Percentiles rank a stretch among this genome's conserved stretches.
Conservation (phyloP, 257 asterid species). For the Nicotiana sylvestris region DNA sequence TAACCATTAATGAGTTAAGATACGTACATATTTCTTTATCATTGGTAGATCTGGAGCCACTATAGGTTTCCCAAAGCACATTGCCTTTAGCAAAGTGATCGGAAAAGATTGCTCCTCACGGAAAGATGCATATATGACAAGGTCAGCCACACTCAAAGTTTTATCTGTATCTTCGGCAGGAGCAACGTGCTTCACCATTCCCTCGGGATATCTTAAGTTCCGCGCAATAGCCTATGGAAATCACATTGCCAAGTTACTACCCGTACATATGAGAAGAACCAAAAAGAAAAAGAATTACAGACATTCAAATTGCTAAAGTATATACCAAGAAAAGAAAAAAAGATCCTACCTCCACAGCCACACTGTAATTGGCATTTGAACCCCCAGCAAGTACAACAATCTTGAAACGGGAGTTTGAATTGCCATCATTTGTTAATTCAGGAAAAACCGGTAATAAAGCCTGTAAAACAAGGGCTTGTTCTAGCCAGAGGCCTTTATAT, state of each 20-base stretch:
- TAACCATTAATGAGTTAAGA: conserved; percentile 13
- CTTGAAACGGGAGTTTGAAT: conserved; percentile 56
- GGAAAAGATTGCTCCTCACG: conserved; percentile 78
- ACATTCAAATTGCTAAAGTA: background rate
- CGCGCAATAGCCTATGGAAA: conserved; percentile 57
- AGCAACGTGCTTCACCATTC: conserved; percentile 53
- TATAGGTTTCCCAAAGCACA: conserved; percentile 77
- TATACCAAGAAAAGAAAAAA: background rate
- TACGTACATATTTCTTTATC: conserved; percentile 71
- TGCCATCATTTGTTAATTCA: conserved; percentile 30
- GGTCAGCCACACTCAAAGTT: conserved; percentile 49
- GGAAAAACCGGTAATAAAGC: conserved; percentile 57
- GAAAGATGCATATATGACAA: conserved; percentile 84
- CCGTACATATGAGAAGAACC: background rate
- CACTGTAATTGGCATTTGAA: conserved; percentile 57
- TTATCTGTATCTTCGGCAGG: conserved; percentile 39
- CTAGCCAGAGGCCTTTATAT: conserved; percentile 83
- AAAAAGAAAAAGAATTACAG: background rate
- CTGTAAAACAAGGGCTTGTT: conserved; percentile 77
- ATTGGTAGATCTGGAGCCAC: conserved; percentile 74
- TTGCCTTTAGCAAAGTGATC: conserved; percentile 66
- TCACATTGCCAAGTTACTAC: conserved; percentile 6
- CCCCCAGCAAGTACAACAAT: conserved; percentile 56
- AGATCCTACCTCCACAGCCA: conserved; percentile 59
- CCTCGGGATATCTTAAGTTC: conserved; percentile 68